Percentiles rank a stretch among this genome's conserved stretches.
These are phyloP conservation scores for Aphanomyces astaci DNA, from an alignment of 352 stramenopile species.

Conservation along the genomic window DNA sequence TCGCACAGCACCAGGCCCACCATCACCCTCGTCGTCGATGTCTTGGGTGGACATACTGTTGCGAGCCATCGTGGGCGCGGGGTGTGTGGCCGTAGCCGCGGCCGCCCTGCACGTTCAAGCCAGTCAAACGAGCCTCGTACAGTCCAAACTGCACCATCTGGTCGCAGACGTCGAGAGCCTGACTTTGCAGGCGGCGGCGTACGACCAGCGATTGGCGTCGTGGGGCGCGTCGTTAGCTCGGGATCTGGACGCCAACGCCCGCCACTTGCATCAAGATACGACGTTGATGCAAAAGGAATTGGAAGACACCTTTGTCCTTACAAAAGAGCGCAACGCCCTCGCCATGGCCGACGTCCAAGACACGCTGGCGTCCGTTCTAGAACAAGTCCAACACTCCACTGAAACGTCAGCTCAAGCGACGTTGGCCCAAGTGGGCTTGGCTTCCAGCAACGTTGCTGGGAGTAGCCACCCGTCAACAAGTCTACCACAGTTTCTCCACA, in stretches of 20 bases:
- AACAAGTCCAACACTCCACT: background rate
- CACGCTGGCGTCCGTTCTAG: constrained; percentile 2
- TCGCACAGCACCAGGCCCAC: too few species aligned
- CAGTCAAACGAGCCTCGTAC: background rate
- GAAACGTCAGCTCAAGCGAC: background rate
- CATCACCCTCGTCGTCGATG: too few species aligned
- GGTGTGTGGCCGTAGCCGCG: background rate
- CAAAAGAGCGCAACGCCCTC: background rate
- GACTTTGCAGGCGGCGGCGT: background rate
- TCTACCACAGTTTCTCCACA: background rate
- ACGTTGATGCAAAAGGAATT: background rate
- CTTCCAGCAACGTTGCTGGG: background rate
- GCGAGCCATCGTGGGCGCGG: background rate
- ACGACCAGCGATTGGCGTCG: background rate
- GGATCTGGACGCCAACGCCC: background rate
- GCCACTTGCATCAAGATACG: background rate
- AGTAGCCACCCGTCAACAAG: background rate
- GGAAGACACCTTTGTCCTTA: background rate
- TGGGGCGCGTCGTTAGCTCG: background rate
- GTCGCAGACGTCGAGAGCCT: background rate
- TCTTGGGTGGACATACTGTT: background rate
- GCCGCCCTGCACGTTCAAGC: background rate
- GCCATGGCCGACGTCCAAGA: background rate
- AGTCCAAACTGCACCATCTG: constrained; percentile 4
- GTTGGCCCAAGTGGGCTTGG: background rate